Evolutionary conservation across 306 rosid genomes (phyloP).

Genomic region (Prunus mongolica): DNA sequence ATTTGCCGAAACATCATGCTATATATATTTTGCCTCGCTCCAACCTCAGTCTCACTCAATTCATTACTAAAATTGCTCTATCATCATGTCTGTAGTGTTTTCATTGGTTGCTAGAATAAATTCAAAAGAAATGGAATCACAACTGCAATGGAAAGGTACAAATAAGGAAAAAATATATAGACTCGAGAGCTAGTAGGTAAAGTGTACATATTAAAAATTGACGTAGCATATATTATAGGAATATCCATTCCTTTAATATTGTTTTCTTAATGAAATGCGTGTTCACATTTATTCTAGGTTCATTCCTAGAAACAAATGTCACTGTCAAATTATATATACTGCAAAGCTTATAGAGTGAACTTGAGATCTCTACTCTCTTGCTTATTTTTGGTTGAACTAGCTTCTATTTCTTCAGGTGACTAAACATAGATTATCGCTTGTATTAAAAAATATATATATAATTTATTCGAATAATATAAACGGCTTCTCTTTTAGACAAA

Average conservation of each 20-base stretch:
- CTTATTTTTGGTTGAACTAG: no score
- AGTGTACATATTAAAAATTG: no score
- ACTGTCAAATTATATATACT: background rate
- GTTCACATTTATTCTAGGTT: background rate
- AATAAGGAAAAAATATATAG: background rate
- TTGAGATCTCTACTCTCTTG: no score
- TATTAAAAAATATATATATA: no score
- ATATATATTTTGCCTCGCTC: no score
- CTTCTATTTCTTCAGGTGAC: no score
- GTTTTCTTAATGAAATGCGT: background rate
- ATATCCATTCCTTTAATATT: background rate
- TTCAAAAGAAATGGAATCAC: background rate
- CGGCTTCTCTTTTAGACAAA: no score
- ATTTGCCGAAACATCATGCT: background rate
- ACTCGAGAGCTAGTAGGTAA: no score
- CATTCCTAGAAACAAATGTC: background rate
- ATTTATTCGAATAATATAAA: no score
- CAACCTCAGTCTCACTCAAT: background rate
- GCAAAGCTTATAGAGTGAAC: background rate
- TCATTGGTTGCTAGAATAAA: background rate
- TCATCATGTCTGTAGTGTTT: background rate
- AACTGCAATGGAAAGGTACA: background rate
- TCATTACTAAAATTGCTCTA: background rate
- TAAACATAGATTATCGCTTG: no score
- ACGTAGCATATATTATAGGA: background rate